Evolutionary conservation across 1,284 basidiomycete genomes (phyloP).

Genomic region (Apiotrichum siamense): DNA sequence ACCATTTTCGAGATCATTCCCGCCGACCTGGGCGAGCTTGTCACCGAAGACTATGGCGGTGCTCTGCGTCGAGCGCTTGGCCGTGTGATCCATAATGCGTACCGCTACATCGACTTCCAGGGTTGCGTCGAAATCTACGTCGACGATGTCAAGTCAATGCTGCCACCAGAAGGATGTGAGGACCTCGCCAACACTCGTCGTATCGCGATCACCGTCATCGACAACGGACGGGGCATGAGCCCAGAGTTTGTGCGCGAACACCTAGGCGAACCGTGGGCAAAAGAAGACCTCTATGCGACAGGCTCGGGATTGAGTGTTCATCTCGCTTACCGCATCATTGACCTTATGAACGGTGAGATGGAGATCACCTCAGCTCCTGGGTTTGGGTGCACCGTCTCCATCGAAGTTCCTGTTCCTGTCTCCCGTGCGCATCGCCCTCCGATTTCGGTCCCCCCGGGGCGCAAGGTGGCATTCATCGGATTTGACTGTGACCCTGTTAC

Average conservation of each 20-base stretch:
- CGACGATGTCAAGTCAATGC: slow-evolving; percentile 30
- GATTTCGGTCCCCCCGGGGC: background rate
- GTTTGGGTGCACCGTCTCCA: slow-evolving; percentile 33
- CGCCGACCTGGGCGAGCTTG: slow-evolving; percentile 31
- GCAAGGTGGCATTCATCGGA: slow-evolving; percentile 31
- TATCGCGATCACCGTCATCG: slow-evolving; percentile 35
- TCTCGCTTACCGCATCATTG: slow-evolving; percentile 42
- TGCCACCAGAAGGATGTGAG: slow-evolving; percentile 38
- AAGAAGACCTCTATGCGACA: slow-evolving; percentile 40
- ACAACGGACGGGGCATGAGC: slow-evolving; percentile 39
- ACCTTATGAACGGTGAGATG: slow-evolving; percentile 42
- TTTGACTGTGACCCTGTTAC: slow-evolving; percentile 17
- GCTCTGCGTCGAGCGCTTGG: slow-evolving; percentile 34
- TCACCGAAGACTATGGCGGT: slow-evolving; percentile 37
- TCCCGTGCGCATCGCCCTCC: background rate
- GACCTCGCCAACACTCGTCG: slow-evolving; percentile 25
- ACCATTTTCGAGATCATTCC: slow-evolving; percentile 43
- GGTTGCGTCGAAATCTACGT: slow-evolving; percentile 42
- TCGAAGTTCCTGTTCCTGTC: slow-evolving; percentile 36
- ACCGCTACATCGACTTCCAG: slow-evolving; percentile 39
- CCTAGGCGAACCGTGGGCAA: slow-evolving; percentile 35
- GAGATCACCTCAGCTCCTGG: slow-evolving; percentile 39
- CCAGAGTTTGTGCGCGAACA: slow-evolving; percentile 32
- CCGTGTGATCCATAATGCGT: slow-evolving; percentile 41
- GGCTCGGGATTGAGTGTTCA: slow-evolving; percentile 41